Conservation (phyloP, 164 flowering plant species). For the Liriodendron chinense region DNA sequence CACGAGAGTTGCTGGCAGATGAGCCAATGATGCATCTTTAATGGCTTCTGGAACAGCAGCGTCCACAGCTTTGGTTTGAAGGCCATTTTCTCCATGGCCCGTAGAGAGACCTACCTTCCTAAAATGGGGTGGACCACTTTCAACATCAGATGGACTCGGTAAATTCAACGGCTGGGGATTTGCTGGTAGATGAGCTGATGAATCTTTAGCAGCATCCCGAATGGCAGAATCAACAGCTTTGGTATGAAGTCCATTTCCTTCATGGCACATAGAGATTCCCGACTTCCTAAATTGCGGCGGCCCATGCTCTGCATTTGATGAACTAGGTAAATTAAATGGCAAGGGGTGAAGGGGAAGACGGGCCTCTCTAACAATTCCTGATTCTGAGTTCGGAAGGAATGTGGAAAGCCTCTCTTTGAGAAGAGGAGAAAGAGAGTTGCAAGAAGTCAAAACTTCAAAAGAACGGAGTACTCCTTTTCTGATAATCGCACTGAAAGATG, state of each 20-base stretch:
- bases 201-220: background rate
- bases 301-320: conserved; percentile 5
- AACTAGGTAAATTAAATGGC: conserved; percentile 15
- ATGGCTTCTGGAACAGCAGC: conserved; percentile 2
- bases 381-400: conserved; percentile 17
- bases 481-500: conserved; percentile 55
- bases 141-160: background rate
- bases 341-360: conserved; percentile 8
- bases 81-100: background rate
- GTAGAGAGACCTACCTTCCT: background rate
- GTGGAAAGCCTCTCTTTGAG: conserved; percentile 49
- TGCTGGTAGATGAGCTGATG: too few species aligned
- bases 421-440: conserved; percentile 44
- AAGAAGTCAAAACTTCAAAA: conserved; percentile 52
- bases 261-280: background rate
- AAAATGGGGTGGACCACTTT: background rate
- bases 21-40: conserved; percentile 8
- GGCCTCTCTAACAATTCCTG: conserved; percentile 10
- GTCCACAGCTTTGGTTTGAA: background rate
- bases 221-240: background rate
- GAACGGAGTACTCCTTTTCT: conserved; percentile 62
- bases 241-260: conserved; percentile 7
- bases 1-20: conserved; percentile 6
- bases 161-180: background rate
- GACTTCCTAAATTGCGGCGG: conserved; percentile 3